Evolutionary conservation across 163 green algal species (phyloP), one percentile per base, ranked within the genome.

Genomic region (Scenedesmus sp.): DNA sequence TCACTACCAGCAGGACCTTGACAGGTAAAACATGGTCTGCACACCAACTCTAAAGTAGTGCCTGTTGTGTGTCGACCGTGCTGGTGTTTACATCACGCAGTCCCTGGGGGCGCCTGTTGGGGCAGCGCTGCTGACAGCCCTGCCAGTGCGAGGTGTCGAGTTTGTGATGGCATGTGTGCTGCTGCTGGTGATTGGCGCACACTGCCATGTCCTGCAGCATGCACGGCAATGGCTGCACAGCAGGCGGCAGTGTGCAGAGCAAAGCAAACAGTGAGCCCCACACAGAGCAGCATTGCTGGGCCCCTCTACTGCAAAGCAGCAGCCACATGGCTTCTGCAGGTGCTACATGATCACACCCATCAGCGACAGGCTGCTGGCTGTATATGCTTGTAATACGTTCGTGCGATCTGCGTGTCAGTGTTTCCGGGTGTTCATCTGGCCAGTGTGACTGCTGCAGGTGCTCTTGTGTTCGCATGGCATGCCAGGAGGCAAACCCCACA

Each of bases 91-190:
- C 9, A 12, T n/a, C 42, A 7, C 43, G 81, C 90, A 94, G 92
- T 68, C 86, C 9, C 37, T 86, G 3, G 92, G 90, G 0, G 79
- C 93, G 0, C 93, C 93, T 1, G 20, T 94, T 6, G 93, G 93
- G 9, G 92, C 93, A n/a, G 81, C n/a, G 10, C 83, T 94, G 70
- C 88, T 95, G 49, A 89, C 87, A 2, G 13, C 53, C 26, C 85
- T 95, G 22, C 26, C 91, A 49, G 42, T 65, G 37, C 85, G 86
- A 0, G 42, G 76, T 30, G 88, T 94, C 37, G 93, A 95, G 88
- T 86, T 94, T 3, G 76, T 85, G 4, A 93, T 94, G 92, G 92
- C 70, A 4, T 89, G 51, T 20, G 80, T 93, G 18, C 46, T 95
- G 84, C 6, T 94, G 49, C 59, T 91, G 59, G 92, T 94, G 56